phyloP scores from a whole-genome alignment of 1,284 basidiomycete species.

The Boletellus sp. region DNA sequence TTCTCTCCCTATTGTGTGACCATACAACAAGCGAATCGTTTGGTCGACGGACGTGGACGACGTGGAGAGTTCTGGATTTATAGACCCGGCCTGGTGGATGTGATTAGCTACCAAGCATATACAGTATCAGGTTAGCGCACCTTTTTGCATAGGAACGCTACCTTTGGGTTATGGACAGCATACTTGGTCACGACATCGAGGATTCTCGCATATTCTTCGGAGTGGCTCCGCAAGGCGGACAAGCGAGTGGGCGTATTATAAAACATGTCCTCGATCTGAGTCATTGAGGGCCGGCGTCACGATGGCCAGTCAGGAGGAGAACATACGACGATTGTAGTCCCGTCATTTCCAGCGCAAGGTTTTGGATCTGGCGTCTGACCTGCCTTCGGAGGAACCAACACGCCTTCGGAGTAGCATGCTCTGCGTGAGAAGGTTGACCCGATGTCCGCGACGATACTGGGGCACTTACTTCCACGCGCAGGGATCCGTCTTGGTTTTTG shows the following conservation, averaged over 20 bases:
- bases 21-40: slow-evolving; percentile 82
- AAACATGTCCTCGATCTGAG: slow-evolving; percentile 90
- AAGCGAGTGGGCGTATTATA: slow-evolving; percentile 91
- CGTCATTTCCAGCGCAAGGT: slow-evolving; percentile 91
- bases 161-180: slow-evolving; percentile 86
- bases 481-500: slow-evolving; percentile 78
- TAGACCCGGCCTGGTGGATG: slow-evolving; percentile 58
- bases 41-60: slow-evolving; percentile 66
- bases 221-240: slow-evolving; percentile 78
- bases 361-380: slow-evolving; percentile 74
- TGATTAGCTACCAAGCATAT: not conserved
- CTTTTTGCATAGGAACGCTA: slow-evolving; percentile 92
- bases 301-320: not conserved
- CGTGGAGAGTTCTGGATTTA: slow-evolving; percentile 81
- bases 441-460: not conserved
- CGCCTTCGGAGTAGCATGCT: slow-evolving; percentile 77
- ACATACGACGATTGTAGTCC: slow-evolving; percentile 83
- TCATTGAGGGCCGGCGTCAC: not conserved
- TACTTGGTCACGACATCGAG: slow-evolving; percentile 95
- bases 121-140: slow-evolving; percentile 34
- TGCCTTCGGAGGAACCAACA: slow-evolving; percentile 63
- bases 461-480: slow-evolving; percentile 86
- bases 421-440: slow-evolving; percentile 39
- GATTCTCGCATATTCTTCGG: slow-evolving; percentile 92
- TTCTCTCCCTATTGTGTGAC: slow-evolving; percentile 78